Evolutionary conservation across 140 eudicot species (phyloP), one percentile per base, ranked within the genome.

Genomic region (Flaveria floridana): DNA sequence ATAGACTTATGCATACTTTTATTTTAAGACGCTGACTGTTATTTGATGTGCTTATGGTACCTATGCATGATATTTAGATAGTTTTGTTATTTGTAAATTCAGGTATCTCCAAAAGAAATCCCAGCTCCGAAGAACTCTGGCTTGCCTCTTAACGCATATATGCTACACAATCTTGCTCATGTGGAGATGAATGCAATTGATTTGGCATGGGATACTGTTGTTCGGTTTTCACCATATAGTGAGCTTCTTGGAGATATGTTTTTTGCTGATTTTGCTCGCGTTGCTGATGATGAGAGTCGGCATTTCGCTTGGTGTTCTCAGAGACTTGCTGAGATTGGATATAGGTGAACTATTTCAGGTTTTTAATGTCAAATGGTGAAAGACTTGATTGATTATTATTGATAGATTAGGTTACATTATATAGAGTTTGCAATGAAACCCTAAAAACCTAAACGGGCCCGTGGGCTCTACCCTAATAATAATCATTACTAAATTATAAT

Each of bases 201-300:
- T 84, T 87, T 93, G 85, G 97, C 98, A 21, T 93, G 98, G 98
- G 98, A 94, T 62, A 94, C 97, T 3, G 89, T 94, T 80, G 99
- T 94, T 73, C 87, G 99, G 74, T 95, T 95, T 83, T 95, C 99
- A 50, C 92, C 92, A 20, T 84, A 84, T 42, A 13, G 63, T 30
- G 89, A 91, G 48, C 82, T 87, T 79, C 95, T 95, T 84, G 96
- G 97, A 57, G 95, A 95, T 23, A 96, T 78, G 56, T 95, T 95
- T 76, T 95, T 91, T 72, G 91, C 87, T 66, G 99, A 95, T 84
- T 95, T 95, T 88, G 97, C 97, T n/a, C 95, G 84, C 65, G 97
- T 91, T 73, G 99, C 99, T 48, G 97, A 95, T 81, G 99, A 95
- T 68, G 99, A 91, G 82, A 95, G 99, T 76, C 91, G 97, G 8